Base-by-base conservation (phyloP, 805 yeast genomes). In the Schizosaccharomyces lindneri region DNA sequence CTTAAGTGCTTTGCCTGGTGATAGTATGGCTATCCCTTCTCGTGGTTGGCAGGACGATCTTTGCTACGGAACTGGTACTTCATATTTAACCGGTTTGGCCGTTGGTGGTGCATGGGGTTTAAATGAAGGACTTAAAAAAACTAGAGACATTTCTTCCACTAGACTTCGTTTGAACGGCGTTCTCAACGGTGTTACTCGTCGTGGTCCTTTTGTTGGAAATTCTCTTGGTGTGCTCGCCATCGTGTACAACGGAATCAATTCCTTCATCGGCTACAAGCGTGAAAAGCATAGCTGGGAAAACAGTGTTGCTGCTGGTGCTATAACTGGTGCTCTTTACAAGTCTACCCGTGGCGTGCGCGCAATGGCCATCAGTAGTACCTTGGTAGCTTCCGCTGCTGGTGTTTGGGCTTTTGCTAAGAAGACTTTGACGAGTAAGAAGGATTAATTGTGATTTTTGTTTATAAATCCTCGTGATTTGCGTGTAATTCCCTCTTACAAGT, bases 11-110 rank as follows among this genome's bases (percentile, higher is more conserved):
- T 72, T 86, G 68, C 94, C 87, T 68, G 96, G 95, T 48, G 81
- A 95, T 1, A 87, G 86, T 69, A 95, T 96, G 63, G 71, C 90
- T 63, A 79, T 93, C 65, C 96, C 98, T 32, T 85, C 95, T n/a
- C 83, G 97, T 75, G 95, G 95, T 67, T 93, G 96, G 95, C 80
- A 88, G 17, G 98, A 93, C 72, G 97, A 93, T 74, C 78, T 93
- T 65, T 88, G 97, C 79, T 93, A 93, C 73, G 98, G 98, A 67
- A 85, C 97, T 11, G 98, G 98, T 73, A 82, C 95, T 5, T 87
- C 88, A 61, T 93, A 93, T 71, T 77, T 93, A 66, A 67, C 85
- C 41, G 76, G 95, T 55, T 78, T 93, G 66, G 95, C 95, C 43
- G 64, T 81, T 55, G 98, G 98, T 73, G 98, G 98, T 64, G 73